Evolutionary conservation across 805 yeast genomes (phyloP).

Genomic region (Metschnikowia amazonensis): DNA sequence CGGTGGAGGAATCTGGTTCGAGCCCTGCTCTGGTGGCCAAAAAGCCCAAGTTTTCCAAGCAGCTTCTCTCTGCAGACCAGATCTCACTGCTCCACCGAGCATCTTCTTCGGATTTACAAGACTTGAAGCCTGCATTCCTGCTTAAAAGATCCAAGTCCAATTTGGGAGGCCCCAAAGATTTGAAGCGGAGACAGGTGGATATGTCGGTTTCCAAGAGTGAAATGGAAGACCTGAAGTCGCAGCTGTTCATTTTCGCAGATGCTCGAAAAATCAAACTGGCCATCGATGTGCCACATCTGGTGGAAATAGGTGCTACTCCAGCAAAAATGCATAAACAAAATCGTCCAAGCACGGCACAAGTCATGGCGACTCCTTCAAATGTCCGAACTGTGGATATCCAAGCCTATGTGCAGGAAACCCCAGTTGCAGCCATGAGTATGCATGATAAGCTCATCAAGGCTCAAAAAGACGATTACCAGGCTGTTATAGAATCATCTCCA

Average conservation of each 20-base stretch:
- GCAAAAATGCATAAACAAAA: constrained; percentile 7
- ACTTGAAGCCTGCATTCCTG: constrained; percentile 31
- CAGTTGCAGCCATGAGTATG: background rate
- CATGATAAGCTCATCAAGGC: background rate
- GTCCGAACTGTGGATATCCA: constrained; percentile 8
- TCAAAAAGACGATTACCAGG: background rate
- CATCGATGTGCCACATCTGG: constrained; percentile 19
- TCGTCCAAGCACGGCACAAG: constrained; percentile 7
- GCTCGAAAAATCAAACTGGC: constrained; percentile 26
- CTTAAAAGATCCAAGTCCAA: constrained; percentile 40
- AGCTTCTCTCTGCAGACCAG: constrained; percentile 11
- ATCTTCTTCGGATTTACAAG: constrained; percentile 20
- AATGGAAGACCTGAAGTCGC: constrained; percentile 4
- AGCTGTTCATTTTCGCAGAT: constrained; percentile 26
- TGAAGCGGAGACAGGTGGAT: constrained; percentile 41
- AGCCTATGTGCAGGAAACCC: constrained; percentile 11
- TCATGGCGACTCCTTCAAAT: constrained; percentile 16
- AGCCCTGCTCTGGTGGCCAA: background rate
- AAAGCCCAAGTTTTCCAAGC: constrained; percentile 16
- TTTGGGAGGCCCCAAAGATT: constrained; percentile 31
- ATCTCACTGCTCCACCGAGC: constrained; percentile 18
- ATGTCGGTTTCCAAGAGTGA: constrained; percentile 21
- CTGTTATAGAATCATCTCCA: constrained; percentile 12
- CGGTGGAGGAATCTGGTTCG: background rate
- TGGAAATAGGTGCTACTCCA: constrained; percentile 32